Conservation (phyloP, 1,284 basidiomycete genomes). For the Boletus mariae region DNA sequence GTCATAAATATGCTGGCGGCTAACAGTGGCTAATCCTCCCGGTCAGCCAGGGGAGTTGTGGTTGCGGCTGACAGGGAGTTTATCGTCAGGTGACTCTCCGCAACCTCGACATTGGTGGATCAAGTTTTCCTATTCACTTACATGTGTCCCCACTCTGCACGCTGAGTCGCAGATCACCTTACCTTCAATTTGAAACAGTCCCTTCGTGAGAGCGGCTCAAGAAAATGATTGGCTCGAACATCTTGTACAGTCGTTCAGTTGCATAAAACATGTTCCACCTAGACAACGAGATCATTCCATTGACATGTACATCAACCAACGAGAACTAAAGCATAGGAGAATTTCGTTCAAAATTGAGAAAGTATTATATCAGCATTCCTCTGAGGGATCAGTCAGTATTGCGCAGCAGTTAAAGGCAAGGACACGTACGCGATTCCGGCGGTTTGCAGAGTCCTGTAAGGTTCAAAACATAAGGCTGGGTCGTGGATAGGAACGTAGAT, state of each 20-base stretch:
- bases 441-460: slow-evolving; percentile 56
- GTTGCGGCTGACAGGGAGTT: slow-evolving; percentile 20
- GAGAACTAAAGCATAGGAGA: not conserved
- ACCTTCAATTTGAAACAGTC: not conserved
- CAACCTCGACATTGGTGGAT: not conserved
- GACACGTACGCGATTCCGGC: slow-evolving; percentile 63
- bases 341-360: not conserved
- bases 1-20: slow-evolving; percentile 30
- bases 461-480: not conserved
- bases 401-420: slow-evolving; percentile 3
- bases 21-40: slow-evolving; percentile 13
- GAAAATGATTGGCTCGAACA: not conserved
- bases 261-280: not conserved
- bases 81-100: not conserved
- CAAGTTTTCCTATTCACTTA: not conserved
- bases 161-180: not conserved
- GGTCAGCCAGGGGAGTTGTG: slow-evolving; percentile 19
- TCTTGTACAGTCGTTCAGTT: not conserved
- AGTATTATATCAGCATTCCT: slow-evolving; percentile 46
- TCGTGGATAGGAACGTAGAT: not conserved
- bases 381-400: slow-evolving; percentile 28
- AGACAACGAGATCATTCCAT: not conserved
- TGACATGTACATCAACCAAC: not conserved
- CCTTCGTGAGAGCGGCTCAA: not conserved
- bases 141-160: not conserved